Evolutionary conservation across 805 yeast genomes (phyloP), one percentile per base, ranked within the genome.

Genomic region (Teunomyces lycoperdinae): DNA sequence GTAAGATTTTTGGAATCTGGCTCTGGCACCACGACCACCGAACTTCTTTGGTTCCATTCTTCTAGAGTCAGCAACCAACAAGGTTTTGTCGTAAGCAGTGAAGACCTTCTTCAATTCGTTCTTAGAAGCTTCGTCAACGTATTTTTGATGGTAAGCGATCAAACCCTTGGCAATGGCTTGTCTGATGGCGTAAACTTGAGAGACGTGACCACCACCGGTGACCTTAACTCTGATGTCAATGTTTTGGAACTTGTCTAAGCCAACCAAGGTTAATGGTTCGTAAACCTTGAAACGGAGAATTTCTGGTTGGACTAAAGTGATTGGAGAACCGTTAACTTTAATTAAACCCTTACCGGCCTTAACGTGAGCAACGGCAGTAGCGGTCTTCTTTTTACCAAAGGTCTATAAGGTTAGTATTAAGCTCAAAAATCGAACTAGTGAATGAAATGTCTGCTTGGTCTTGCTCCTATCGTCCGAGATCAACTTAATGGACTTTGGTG

Each of bases 11-110:
- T 94, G 99, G 97, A 89, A 92, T 84, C 98, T 92, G 75, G 99
- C 94, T 84, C 99, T 94, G 82, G 99, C 99, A 89, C 99, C 99
- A 80, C 96, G 96, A 85, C 99, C 99, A 85, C 99, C 99, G 84
- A 94, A 94, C 85, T 94, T 94, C 97, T 94, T 94, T 86, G 99
- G 99, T 85, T 94, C 99, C 87, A 91, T 86, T 87, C 96, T 92
- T 88, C 99, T 90, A 69, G 97, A 83, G 79, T 94, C 99, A 70
- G 99, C 98, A 78, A 94, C 94, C 81, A 94, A 87, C 77, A 94
- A 87, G 77, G 98, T 89, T 85, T 96, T 91, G 92, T 94, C 99
- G 86, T 91, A 95, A 70, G 96, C 73, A 62, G 92, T 84, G 81
- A 91, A 89, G 69, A 95, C 86, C 83, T 90, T 91, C 96, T 94